Evolutionary conservation across 805 yeast species (phyloP).

Genomic region (Cephaloascus fragrans): DNA sequence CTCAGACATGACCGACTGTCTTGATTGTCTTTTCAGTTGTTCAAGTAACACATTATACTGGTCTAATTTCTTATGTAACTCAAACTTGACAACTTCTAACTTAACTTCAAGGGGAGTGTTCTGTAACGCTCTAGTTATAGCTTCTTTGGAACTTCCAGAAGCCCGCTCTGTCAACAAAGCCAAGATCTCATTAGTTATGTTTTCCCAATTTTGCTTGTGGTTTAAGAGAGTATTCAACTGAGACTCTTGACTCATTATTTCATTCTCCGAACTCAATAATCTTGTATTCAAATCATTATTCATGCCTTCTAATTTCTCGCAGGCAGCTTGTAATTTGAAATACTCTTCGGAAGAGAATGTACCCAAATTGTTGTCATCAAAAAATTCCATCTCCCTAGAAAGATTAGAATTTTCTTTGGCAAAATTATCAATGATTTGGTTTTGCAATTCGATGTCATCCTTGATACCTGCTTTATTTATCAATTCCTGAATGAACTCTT

Average conservation of each 20-base stretch:
- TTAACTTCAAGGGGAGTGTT: background rate
- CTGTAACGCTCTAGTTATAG: background rate
- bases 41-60: background rate
- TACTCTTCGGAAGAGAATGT: background rate
- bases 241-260: background rate
- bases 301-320: background rate
- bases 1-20: background rate
- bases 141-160: background rate
- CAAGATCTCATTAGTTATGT: background rate
- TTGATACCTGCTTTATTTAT: constrained; percentile 8
- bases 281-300: background rate
- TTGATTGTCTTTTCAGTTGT: background rate
- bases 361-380: background rate
- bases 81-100: constrained; percentile 1
- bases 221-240: background rate
- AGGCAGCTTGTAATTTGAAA: background rate
- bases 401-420: background rate
- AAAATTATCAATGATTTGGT: background rate
- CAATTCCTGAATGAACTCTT: constrained; percentile 26
- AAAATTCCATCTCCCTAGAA: background rate
- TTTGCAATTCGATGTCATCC: background rate
- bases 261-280: background rate
- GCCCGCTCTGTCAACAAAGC: background rate
- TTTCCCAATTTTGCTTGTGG: background rate
- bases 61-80: background rate